Evolutionary conservation across 257 asterid genomes (phyloP).

Genomic region (Craterostigma plantagineum): DNA sequence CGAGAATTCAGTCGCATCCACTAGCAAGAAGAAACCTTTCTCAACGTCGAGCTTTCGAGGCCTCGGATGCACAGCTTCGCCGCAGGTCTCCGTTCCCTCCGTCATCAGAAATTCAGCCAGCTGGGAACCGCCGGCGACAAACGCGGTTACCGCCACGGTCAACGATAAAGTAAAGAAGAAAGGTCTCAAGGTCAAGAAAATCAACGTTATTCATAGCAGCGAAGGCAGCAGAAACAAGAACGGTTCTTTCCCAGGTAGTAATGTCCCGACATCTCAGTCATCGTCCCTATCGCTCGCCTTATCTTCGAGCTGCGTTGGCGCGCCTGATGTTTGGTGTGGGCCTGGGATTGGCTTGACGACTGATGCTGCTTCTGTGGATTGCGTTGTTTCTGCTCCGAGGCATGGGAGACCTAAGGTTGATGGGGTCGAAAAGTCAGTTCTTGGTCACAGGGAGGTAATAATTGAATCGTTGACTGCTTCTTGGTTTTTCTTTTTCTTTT

Average conservation of each 20-base stretch:
- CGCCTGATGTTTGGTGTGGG: conserved; percentile 80
- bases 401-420: conserved; percentile 46
- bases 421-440: conserved; percentile 19
- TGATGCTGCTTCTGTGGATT: conserved; percentile 67
- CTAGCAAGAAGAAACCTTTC: conserved; percentile 54
- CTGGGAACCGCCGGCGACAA: too few relatives aligned
- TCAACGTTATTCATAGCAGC: conserved; percentile 4
- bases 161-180: conserved; percentile 41
- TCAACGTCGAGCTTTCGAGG: conserved; percentile 57
- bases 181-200: conserved; percentile 22
- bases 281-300: conserved; percentile 26
- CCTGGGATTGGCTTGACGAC: conserved; percentile 50
- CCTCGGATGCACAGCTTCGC: conserved; percentile 72
- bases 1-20: neutral
- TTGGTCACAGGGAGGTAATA: conserved; percentile 34
- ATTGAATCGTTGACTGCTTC: neutral
- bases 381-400: conserved; percentile 47
- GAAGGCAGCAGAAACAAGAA: too few relatives aligned
- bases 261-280: too few relatives aligned
- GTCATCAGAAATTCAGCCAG: conserved; percentile 65
- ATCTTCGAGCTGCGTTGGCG: conserved; percentile 30
- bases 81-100: conserved; percentile 87
- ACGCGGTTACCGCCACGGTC: too few relatives aligned
- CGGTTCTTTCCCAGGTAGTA: too few relatives aligned
- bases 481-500: neutral